Conservation (phyloP, 108 stramenopile species). For the Pelagomonas calceolata region DNA sequence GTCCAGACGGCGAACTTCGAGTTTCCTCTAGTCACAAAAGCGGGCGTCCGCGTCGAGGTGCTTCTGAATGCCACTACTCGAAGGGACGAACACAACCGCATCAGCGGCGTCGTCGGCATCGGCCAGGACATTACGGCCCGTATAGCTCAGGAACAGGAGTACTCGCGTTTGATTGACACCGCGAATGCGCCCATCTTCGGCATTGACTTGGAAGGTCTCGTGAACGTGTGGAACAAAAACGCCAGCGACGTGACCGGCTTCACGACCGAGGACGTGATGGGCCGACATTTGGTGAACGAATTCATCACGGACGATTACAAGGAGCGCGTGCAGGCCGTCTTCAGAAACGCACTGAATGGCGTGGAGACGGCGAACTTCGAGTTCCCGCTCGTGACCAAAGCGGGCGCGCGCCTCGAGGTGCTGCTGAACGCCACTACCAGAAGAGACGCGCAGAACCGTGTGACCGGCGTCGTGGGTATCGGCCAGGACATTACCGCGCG, state of each 20-base stretch:
- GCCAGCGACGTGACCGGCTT: conserved; percentile 44
- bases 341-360: conserved; percentile 43
- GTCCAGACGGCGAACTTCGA: conserved; percentile 2
- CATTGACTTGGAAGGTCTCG: background rate
- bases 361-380: conserved; percentile 37
- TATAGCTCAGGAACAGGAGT: background rate
- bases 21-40: conserved; percentile 12
- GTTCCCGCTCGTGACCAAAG: conserved; percentile 47
- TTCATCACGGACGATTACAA: conserved; percentile 30
- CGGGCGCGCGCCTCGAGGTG: conserved; percentile 29
- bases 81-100: conserved; percentile 1
- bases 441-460: conserved; percentile 43
- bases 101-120: conserved; percentile 17
- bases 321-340: conserved; percentile 28
- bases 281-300: conserved; percentile 23
- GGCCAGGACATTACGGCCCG: conserved; percentile 12
- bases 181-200: conserved; percentile 4
- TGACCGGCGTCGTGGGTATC: conserved; percentile 59
- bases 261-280: conserved; percentile 35
- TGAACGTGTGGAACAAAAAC: conserved; percentile 9
- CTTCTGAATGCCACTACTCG: conserved; percentile 11
- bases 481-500: conserved; percentile 52
- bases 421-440: conserved; percentile 61
- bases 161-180: background rate
- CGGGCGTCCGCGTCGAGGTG: conserved; percentile 3